Conservation (phyloP, 164 flowering plant genomes). For the Umbilicus rupestris region DNA sequence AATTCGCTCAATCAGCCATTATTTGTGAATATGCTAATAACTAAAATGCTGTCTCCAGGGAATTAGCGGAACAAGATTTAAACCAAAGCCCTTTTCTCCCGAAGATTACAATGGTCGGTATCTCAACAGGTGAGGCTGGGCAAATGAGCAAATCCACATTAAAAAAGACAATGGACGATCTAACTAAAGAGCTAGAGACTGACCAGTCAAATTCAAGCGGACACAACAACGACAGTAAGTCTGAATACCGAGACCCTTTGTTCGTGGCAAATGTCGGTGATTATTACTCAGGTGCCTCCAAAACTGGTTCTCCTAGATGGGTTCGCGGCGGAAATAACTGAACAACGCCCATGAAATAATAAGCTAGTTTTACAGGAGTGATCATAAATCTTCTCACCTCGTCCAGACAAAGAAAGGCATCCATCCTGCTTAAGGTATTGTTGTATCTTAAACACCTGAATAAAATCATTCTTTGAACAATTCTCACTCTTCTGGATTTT, state of each 20-base stretch:
- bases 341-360: neutral
- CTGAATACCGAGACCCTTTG: slow-evolving; percentile 76
- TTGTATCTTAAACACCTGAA: no score
- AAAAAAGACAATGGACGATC: slow-evolving; percentile 77
- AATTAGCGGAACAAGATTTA: slow-evolving; percentile 8
- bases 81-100: slow-evolving; percentile 60
- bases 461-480: no score
- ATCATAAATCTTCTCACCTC: no score
- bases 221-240: slow-evolving; percentile 14
- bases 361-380: neutral
- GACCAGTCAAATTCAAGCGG: slow-evolving; percentile 23
- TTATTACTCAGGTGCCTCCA: slow-evolving; percentile 40
- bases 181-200: slow-evolving; percentile 58
- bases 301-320: slow-evolving; percentile 43
- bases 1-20: neutral
- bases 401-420: no score
- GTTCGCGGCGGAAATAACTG: slow-evolving; percentile 28
- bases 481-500: no score
- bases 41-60: neutral
- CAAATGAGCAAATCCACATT: slow-evolving; percentile 60
- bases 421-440: no score
- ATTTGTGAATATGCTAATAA: neutral
- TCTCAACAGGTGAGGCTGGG: slow-evolving; percentile 64
- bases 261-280: slow-evolving; percentile 93
- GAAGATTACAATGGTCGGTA: slow-evolving; percentile 89